Conservation (phyloP, 352 stramenopile genomes). For the Globisporangium heterothallicum region DNA sequence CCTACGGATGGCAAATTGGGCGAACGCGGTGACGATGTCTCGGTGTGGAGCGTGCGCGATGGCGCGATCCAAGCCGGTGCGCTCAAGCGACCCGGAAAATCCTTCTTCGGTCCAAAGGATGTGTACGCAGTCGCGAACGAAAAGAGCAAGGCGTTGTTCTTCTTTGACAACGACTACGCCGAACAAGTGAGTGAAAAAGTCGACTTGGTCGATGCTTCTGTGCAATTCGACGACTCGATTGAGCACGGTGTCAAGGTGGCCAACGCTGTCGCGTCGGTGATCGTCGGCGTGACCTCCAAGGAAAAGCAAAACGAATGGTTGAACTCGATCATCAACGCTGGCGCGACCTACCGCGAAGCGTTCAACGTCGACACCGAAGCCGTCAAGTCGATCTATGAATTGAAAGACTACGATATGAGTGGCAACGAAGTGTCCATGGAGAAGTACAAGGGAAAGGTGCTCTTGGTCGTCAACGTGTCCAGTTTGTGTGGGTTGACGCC, state of each 20-base stretch:
- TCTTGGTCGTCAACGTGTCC: neutral
- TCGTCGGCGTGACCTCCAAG: conserved; percentile 28
- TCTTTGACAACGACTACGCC: conserved; percentile 34
- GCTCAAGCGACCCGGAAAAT: conserved; percentile 4
- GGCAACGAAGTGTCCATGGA: neutral
- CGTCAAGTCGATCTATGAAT: conserved; percentile 65
- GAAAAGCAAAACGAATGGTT: conserved; percentile 42
- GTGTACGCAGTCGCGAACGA: conserved; percentile 37
- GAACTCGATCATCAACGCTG: conserved; percentile 36
- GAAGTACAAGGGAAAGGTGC: neutral
- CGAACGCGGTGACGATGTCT: neutral
- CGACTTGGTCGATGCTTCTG: conserved; percentile 19
- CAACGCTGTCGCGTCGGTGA: conserved; percentile 25
- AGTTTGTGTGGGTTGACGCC: neutral
- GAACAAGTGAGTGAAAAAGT: conserved; percentile 21
- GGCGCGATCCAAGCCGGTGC: neutral
- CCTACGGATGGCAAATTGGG: conserved; percentile 1
- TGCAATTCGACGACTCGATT: conserved; percentile 25
- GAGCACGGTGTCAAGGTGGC: conserved; percentile 41
- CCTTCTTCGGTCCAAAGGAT: conserved; percentile 14
- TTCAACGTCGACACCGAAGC: conserved; percentile 25
- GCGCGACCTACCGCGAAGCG: conserved; percentile 39
- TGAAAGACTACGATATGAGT: conserved; percentile 31
- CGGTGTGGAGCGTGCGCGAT: neutral
- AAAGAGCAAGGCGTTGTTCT: conserved; percentile 29